Conservation (phyloP, 306 rosid genomes). For the Herpetospermum pedunculosum region DNA sequence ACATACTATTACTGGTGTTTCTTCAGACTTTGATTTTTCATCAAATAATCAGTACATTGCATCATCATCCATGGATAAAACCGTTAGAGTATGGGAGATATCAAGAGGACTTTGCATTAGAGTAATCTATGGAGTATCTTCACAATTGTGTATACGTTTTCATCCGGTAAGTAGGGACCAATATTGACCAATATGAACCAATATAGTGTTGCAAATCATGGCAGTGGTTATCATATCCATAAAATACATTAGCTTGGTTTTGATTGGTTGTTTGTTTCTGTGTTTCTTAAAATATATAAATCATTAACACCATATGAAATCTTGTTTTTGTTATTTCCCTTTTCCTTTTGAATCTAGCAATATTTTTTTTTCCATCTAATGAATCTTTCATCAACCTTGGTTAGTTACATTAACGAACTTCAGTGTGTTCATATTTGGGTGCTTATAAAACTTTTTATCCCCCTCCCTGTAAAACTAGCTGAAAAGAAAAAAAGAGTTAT, state of each 20-base stretch:
- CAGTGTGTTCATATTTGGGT: background rate
- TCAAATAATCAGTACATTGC: conserved; percentile 95
- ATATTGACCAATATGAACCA: conserved; percentile 18
- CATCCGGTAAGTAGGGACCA: conserved; percentile 76
- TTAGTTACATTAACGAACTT: background rate
- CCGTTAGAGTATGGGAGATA: conserved; percentile 96
- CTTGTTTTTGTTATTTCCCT: background rate
- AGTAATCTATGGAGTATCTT: conserved; percentile 91
- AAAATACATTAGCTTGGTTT: background rate
- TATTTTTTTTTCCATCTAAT: background rate
- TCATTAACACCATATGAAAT: background rate
- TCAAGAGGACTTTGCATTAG: conserved; percentile 77
- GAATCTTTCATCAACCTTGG: background rate
- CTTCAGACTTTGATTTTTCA: conserved; percentile 90
- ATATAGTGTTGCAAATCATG: conserved; percentile 2
- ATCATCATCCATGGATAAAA: conserved; percentile 87
- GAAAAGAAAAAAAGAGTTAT: background rate
- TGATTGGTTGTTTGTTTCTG: background rate
- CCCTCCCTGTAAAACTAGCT: background rate
- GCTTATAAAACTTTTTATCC: background rate
- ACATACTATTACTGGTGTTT: conserved; percentile 24
- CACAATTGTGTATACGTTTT: conserved; percentile 86
- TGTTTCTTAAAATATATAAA: too few species aligned
- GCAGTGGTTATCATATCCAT: background rate
- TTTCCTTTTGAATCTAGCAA: background rate